Conservation (phyloP, 345 rosid genomes). For the Salix dunnii region DNA sequence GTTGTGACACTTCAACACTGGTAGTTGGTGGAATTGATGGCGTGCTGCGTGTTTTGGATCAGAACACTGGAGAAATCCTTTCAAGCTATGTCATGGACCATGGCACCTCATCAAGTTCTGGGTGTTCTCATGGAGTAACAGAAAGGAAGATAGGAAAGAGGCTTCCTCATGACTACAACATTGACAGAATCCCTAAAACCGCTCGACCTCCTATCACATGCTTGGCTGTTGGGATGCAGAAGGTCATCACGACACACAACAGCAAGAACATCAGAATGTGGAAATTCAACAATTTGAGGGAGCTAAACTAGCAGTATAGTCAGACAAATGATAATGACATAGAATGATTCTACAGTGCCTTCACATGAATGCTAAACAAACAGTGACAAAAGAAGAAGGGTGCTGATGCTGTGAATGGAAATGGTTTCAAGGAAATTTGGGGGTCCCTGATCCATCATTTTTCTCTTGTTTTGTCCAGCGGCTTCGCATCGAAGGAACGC, state of each 20-base stretch:
- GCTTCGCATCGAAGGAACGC: no score
- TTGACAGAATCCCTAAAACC: conserved; percentile 51
- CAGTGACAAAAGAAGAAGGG: background rate
- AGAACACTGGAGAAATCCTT: conserved; percentile 55
- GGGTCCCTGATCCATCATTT: background rate
- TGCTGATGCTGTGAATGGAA: background rate
- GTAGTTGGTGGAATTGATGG: conserved; percentile 90
- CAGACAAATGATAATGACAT: background rate
- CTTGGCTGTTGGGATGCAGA: conserved; percentile 81
- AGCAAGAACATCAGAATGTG: conserved; percentile 60
- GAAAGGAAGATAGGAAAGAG: conserved; percentile 52
- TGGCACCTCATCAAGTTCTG: conserved; percentile 17
- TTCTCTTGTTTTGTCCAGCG: background rate
- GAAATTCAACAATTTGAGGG: conserved; percentile 40
- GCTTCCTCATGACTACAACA: conserved; percentile 29
- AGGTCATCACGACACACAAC: conserved; percentile 66
- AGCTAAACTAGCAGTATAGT: background rate
- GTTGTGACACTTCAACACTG: conserved; percentile 47
- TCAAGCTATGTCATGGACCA: conserved; percentile 49
- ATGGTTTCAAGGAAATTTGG: background rate
- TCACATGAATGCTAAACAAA: no score
- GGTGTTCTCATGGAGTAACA: conserved; percentile 14
- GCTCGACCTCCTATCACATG: conserved; percentile 66
- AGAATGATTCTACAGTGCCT: no score
- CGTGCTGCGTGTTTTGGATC: conserved; percentile 64